A percentile compares a stretch with the other conserved stretches of the same genome.
Conservation (phyloP, 306 rosid genomes). For the Begonia peltatifolia region DNA sequence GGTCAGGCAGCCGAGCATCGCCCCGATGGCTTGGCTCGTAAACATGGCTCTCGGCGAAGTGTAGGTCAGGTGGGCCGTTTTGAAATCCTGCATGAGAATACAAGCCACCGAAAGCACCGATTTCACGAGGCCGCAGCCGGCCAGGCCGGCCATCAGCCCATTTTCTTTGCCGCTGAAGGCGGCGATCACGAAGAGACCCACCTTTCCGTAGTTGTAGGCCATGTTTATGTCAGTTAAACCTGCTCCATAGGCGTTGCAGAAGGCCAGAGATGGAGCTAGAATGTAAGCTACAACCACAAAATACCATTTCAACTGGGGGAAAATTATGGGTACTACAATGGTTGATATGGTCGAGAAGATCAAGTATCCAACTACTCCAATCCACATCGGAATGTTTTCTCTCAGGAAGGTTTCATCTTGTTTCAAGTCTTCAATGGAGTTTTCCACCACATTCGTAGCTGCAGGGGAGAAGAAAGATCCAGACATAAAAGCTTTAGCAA, state of each 20-base stretch:
- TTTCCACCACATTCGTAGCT: slow-evolving; percentile 18
- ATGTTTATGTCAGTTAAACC: slow-evolving; percentile 93
- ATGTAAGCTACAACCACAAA: slow-evolving; percentile 26
- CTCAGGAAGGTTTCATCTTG: slow-evolving; percentile 40
- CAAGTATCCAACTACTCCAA: slow-evolving; percentile 21
- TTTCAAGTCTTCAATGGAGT: slow-evolving; percentile 16
- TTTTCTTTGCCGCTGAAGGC: slow-evolving; percentile 32
- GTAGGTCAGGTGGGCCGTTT: slow-evolving; percentile 67
- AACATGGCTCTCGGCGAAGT: slow-evolving; percentile 95
- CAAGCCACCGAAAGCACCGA: slow-evolving; percentile 67
- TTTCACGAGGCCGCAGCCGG: slow-evolving; percentile 69
- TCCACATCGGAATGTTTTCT: slow-evolving; percentile 62
- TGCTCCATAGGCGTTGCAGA: slow-evolving; percentile 88
- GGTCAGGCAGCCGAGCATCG: slow-evolving; percentile 50
- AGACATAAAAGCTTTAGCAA: background rate
- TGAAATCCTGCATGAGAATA: slow-evolving; percentile 82
- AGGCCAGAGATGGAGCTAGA: slow-evolving; percentile 82
- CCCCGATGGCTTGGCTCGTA: slow-evolving; percentile 59
- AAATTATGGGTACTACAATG: slow-evolving; percentile 45
- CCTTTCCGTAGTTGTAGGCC: slow-evolving; percentile 93
- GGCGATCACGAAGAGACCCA: slow-evolving; percentile 63
- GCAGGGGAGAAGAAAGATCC: slow-evolving; percentile 5
- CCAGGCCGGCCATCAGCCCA: slow-evolving; percentile 43
- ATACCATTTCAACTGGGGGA: slow-evolving; percentile 46
- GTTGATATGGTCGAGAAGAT: slow-evolving; percentile 24